Evolutionary conservation across 1,284 basidiomycete species (phyloP).

Genomic region (Tremellales sp.): DNA sequence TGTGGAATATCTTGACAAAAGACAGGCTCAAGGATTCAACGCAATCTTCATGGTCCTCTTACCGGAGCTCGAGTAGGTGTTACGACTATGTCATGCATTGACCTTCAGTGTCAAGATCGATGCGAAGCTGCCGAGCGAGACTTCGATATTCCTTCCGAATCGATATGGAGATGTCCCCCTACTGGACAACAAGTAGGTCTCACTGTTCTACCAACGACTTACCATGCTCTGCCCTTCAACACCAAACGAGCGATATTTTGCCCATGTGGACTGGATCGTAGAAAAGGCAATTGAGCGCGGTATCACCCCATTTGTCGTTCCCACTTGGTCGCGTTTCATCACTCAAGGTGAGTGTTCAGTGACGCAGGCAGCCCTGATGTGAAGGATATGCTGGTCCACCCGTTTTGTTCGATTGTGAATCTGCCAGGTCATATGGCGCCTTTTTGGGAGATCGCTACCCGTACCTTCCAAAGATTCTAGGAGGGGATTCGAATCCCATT

Average conservation of each 20-base stretch:
- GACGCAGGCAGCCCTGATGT: neutral
- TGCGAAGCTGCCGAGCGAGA: neutral
- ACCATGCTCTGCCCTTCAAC: neutral
- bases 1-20: constrained; percentile 1
- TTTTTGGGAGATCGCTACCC: constrained; percentile 7
- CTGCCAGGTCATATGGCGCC: constrained; percentile 1
- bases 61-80: constrained; percentile 4
- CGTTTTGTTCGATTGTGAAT: constrained; percentile 1
- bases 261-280: constrained; percentile 7
- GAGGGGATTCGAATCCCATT: constrained; percentile 5
- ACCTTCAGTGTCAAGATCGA: neutral
- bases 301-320: constrained; percentile 4
- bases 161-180: constrained; percentile 7
- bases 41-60: constrained; percentile 2
- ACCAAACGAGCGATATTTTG: constrained; percentile 11
- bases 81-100: neutral
- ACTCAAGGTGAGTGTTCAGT: neutral
- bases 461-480: constrained; percentile 4
- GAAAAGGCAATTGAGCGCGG: neutral
- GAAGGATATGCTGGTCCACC: constrained; percentile 4
- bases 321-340: constrained; percentile 5
- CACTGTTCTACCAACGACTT: no score
- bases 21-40: constrained; percentile 5
- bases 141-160: constrained; percentile 5
- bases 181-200: constrained; percentile 9